Base-by-base conservation (phyloP, 2,329 filamentous ascomycete species). In the Botryotinia convoluta region DNA sequence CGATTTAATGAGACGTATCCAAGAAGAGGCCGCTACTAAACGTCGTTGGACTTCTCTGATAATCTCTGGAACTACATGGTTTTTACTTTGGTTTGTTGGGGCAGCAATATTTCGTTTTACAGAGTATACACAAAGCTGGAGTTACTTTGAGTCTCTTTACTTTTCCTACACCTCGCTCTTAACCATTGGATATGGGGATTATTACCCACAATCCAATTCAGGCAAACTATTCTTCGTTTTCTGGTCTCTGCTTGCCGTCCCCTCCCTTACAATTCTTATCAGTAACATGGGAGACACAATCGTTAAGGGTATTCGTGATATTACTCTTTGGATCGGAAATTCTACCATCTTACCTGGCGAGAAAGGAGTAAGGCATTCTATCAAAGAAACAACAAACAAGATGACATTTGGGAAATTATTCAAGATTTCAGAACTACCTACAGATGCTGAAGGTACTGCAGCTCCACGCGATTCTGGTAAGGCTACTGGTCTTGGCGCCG, bases 151-250 rank as follows among this genome's bases (percentile, higher is more conserved):
- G 73, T 88, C 90, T 0, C 86, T 98, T 61, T 97, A 97, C 82
- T 97, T 97, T 80, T 90, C 91, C 77, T 98, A 96, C 81, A 90
- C 94, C 48, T 91, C 91, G 4, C 87, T 97, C 37, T 86, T 94
- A 2, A 97, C 95, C 0, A 93, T 97, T 54, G 95, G 95, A 1
- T 97, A 97, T 78, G 95, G 95, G 5, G 94, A 97, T 76, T 82
- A 91, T 8, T 89, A 90, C 1, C 94, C 94, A 0, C 85, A 90
- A n/a, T 93, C 91, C 2, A 95, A 94, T 76, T 87, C 90, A 0
- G 93, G 93, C 1, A 91, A 93, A 72, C 89, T 93, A 0, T 97
- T 97, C 81, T 98, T 97, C 78, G 93, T 98, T n/a, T 91, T 97
- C 72, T 98, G 95, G 95, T 93, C 91, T 22, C 82, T 98, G 1